Evolutionary conservation across 2,329 filamentous ascomycete genomes (phyloP), one percentile per base, ranked within the genome.

Genomic region (Proliferodiscus dingleyae): DNA sequence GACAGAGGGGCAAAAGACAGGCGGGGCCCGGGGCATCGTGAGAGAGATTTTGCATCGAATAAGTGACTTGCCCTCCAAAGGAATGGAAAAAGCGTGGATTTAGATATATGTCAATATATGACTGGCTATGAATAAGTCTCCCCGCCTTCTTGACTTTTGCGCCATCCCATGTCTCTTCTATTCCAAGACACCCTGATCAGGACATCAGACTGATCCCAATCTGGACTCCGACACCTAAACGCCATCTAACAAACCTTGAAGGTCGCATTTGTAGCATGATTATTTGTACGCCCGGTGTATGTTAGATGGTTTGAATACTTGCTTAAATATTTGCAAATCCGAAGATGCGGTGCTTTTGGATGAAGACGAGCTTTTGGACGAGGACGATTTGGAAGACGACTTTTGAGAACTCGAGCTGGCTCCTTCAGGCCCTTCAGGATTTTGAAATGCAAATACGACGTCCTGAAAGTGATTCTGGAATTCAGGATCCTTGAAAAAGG

Each of bases 391-490:
- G 5, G 50, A 53, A 4, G 47, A 44, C 11, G 44, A 44, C 10
- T 47, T 53, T 5, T 55, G 56, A 5, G 43, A 46, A 18, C 61
- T 52, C 75, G 50, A 75, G 59, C 42, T 68, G 68, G 39, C 22
- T n/a, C 68, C 64, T 0, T 76, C 80, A 60, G 78, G 73, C 5
- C 55, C 56, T 38, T 62, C 58, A 3, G 69, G 64, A 47, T 82
- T 76, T 52, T 83, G 80, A 52, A 85, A 83, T 10, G 80, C 76
- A 59, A 85, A 85, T 5, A 80, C 72, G 24, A 83, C 75, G 52
- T 78, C 75, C 42, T 70, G 64, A 57, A 85, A 81, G 46, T 79
- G 76, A 15, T 81, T 80, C 11, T 75, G 70, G 29, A 85, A 72
- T 46, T 82, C 79, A 0, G 77, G 72, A 50, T 83, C 78, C 61